Percentiles rank a stretch among this genome's conserved stretches.
Evolutionary conservation across 805 yeast genomes (phyloP).

Genomic region (Candida caryicola): DNA sequence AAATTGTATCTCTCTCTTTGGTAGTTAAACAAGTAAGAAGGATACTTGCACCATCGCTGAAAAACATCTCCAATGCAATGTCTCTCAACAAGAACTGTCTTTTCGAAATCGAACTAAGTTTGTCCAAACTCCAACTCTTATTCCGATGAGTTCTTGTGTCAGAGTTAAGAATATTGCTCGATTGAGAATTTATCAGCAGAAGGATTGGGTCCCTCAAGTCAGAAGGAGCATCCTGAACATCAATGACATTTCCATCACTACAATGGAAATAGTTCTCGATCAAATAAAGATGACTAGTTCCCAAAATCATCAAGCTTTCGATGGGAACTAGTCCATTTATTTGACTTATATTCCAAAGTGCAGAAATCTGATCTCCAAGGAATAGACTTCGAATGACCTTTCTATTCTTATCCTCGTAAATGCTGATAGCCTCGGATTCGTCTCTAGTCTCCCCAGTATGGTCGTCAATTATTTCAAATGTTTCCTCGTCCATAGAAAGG

Average conservation of each 20-base stretch:
- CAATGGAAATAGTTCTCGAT: constrained; percentile 67
- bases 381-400: constrained; percentile 67
- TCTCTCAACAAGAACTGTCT: constrained; percentile 76
- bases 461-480: constrained; percentile 46
- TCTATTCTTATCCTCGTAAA: constrained; percentile 66
- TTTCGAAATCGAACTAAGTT: constrained; percentile 63
- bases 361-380: constrained; percentile 68
- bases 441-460: constrained; percentile 25
- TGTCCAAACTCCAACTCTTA: constrained; percentile 58
- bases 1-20: constrained; percentile 54
- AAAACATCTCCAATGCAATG: constrained; percentile 76
- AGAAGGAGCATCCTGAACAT: constrained; percentile 62
- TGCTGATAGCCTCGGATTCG: constrained; percentile 2
- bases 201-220: constrained; percentile 66
- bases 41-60: constrained; percentile 68
- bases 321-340: constrained; percentile 73
- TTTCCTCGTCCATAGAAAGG: constrained; percentile 24
- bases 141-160: constrained; percentile 42
- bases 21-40: constrained; percentile 61
- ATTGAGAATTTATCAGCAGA: constrained; percentile 55
- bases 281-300: constrained; percentile 61
- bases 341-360: constrained; percentile 71
- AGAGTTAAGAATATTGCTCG: constrained; percentile 24
- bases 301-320: constrained; percentile 73
- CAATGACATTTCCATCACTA: constrained; percentile 51